Evolutionary conservation across 495 filamentous ascomycete species (phyloP).

Genomic region (Talaromyces trachyspermus): DNA sequence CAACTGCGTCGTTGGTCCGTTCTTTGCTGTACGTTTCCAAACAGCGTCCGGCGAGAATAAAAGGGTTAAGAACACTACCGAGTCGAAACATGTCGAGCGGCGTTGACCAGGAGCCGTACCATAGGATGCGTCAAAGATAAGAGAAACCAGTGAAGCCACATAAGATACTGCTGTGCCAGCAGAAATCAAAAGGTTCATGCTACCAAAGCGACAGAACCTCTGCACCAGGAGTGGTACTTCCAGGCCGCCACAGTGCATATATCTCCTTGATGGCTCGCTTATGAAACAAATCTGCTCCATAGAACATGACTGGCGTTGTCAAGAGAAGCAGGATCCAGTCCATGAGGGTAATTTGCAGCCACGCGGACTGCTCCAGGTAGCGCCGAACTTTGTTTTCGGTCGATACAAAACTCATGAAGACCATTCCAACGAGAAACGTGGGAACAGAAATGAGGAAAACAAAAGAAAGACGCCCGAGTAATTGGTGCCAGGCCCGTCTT

Average conservation of each 20-base stretch:
- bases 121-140: conserved; percentile 58
- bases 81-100: conserved; percentile 81
- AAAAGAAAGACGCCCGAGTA: conserved; percentile 59
- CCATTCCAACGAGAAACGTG: conserved; percentile 81
- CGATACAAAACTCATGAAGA: conserved; percentile 79
- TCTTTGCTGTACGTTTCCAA: conserved; percentile 92
- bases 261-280: conserved; percentile 71
- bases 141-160: conserved; percentile 69
- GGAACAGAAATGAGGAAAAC: conserved; percentile 70
- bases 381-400: conserved; percentile 43
- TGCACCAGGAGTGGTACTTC: conserved; percentile 66
- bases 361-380: conserved; percentile 61
- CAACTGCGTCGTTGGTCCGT: conserved; percentile 81
- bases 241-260: conserved; percentile 67
- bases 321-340: conserved; percentile 81
- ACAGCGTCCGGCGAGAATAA: conserved; percentile 80
- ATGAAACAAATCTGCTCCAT: conserved; percentile 83
- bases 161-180: conserved; percentile 86
- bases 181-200: conserved; percentile 93
- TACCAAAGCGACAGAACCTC: conserved; percentile 89
- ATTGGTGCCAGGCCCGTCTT: conserved; percentile 48
- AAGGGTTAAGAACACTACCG: conserved; percentile 86
- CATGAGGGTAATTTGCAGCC: conserved; percentile 63
- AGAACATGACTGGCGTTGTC: conserved; percentile 85
- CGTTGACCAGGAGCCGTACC: conserved; percentile 31